A percentile compares a stretch with the other conserved stretches of the same genome.
phyloP scores from a whole-genome alignment of 1,139 yeast species.

The Yamadazyma trypodendri region DNA sequence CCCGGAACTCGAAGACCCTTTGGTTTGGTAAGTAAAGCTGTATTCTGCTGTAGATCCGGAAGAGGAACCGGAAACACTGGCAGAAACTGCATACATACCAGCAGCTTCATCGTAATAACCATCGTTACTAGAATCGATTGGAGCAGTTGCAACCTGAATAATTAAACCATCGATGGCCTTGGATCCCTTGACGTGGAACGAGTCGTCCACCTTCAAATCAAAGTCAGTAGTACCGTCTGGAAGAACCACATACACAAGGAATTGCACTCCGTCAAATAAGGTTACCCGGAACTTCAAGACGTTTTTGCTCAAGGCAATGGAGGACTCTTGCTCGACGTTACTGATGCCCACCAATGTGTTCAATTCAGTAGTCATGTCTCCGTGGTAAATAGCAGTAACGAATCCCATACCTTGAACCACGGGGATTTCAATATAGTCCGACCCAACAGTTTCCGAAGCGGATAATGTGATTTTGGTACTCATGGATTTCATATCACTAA shows the following conservation, averaged over 20 bases:
- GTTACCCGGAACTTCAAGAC: constrained; percentile 65
- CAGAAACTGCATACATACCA: constrained; percentile 39
- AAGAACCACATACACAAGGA: constrained; percentile 59
- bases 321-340: constrained; percentile 45
- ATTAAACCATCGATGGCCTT: constrained; percentile 52
- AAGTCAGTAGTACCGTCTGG: constrained; percentile 35
- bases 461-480: constrained; percentile 55
- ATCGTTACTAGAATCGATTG: constrained; percentile 25
- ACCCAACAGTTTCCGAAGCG: constrained; percentile 20
- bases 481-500: constrained; percentile 53
- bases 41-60: constrained; percentile 47
- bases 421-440: constrained; percentile 40
- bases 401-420: constrained; percentile 79
- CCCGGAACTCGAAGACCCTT: constrained; percentile 54
- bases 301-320: constrained; percentile 39
- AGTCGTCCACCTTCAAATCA: constrained; percentile 33
- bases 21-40: constrained; percentile 49
- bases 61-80: constrained; percentile 28
- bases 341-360: constrained; percentile 54
- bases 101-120: constrained; percentile 34
- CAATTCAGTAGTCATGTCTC: constrained; percentile 51
- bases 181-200: constrained; percentile 42
- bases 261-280: constrained; percentile 48
- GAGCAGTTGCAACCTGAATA: constrained; percentile 62
- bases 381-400: constrained; percentile 63